Base-by-base conservation (phyloP, 352 stramenopile genomes). In the Peronospora belbahrii region DNA sequence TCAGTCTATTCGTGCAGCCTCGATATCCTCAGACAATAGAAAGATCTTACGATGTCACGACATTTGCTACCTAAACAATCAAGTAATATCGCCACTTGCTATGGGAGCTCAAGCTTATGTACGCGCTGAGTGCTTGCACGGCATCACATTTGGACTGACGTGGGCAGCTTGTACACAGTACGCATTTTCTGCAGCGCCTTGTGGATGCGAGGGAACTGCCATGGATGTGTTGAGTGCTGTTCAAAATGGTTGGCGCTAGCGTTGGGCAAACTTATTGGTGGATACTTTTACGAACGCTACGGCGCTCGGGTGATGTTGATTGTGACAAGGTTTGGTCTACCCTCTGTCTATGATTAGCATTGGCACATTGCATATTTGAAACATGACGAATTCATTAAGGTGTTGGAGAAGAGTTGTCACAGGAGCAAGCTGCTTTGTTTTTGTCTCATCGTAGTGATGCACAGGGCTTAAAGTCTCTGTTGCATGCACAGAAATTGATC, bases 251-350 rank as follows among this genome's bases (percentile, higher is more conserved):
- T 86, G 4, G 78, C 69, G 1, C 62, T 73, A 27, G 68, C 68
- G 6, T 63, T 62, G 2, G 78, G 73, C 11, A 88, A 73, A 35
- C 56, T 89, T 10, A 59, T 87, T 11, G 75, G 78, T 5, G 78
- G 78, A 23, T 85, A 83, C 54, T 76, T 88, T 20, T 89, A 87
- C 65, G 56, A 89, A 40, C 60, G 76, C 44, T 81, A 81, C 42
- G 74, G 63, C 14, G 68, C 71, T 13, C 57, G 57, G n/a, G 67
- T 49, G 6, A 85, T 89, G 73, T 89, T 75, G 75, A 53, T 67
- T 14, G 52, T 78, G 31, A 74, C 71, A 6, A 73, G 77, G 17
- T 51, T 84, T 15, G 73, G 75, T 6, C 62, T 87, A 24, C n/a
- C 78, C 78, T 10, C 56, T 88, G 10, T 74, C 74, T 42, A 54